These are phyloP conservation scores for Neltuma alba DNA, from an alignment of 306 rosid species.

Conservation along the genomic window DNA sequence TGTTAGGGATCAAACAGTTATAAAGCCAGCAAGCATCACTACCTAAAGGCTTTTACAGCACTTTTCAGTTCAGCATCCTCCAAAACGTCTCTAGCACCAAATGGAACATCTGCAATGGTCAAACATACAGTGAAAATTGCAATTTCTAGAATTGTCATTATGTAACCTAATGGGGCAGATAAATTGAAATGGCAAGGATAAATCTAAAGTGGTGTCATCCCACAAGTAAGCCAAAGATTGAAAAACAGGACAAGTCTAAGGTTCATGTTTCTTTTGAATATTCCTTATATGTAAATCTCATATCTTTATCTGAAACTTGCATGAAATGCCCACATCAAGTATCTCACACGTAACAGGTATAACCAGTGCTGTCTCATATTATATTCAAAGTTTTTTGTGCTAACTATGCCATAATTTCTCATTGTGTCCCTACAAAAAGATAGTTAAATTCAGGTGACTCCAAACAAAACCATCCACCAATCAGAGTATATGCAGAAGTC, in stretches of 20 bases:
- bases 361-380: not conserved
- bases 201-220: not conserved
- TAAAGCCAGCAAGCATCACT: slow-evolving; percentile 2
- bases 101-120: slow-evolving; percentile 61
- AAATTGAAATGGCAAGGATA: not conserved
- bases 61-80: slow-evolving; percentile 64
- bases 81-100: slow-evolving; percentile 67
- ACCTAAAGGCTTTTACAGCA: slow-evolving; percentile 71
- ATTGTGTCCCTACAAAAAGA: not conserved
- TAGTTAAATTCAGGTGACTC: not conserved
- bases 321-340: not conserved
- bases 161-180: slow-evolving; percentile 3
- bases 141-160: slow-evolving; percentile 6
- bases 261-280: not conserved
- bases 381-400: not conserved
- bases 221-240: not conserved
- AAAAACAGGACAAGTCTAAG: not conserved
- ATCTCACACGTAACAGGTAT: not conserved
- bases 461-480: slow-evolving; percentile 1
- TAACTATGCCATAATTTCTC: not conserved
- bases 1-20: slow-evolving; percentile 6
- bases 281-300: not conserved
- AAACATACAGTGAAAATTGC: slow-evolving; percentile 9
- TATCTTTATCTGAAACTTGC: not conserved
- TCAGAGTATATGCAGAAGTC: not conserved